Conservation (phyloP, 495 filamentous ascomycete species). For the Hypomontagnella monticulosa region DNA sequence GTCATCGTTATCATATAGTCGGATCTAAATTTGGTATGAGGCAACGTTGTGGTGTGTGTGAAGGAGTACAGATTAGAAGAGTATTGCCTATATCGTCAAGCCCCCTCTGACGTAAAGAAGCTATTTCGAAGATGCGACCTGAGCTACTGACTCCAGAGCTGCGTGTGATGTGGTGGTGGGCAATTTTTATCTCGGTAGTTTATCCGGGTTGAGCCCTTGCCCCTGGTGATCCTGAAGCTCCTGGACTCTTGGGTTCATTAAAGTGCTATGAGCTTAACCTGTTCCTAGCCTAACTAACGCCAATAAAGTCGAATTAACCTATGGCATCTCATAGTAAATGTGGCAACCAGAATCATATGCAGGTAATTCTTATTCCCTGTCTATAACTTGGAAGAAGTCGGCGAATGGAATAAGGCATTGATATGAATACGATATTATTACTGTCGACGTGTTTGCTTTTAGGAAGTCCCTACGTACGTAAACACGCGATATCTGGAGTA, state of each 20-base stretch:
- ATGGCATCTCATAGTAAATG: slow-evolving; percentile 10
- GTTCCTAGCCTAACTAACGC: slow-evolving; percentile 27
- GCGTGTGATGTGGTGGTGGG: background rate
- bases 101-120: slow-evolving; percentile 21
- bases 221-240: slow-evolving; percentile 35
- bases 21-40: slow-evolving; percentile 21
- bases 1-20: slow-evolving; percentile 14
- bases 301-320: slow-evolving; percentile 8
- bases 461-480: too few species aligned
- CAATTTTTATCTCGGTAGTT: slow-evolving; percentile 17
- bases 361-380: background rate
- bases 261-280: slow-evolving; percentile 24
- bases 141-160: background rate
- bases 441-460: background rate
- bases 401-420: background rate
- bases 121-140: background rate
- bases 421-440: background rate
- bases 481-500: background rate
- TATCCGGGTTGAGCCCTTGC: slow-evolving; percentile 8
- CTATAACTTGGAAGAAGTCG: background rate
- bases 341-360: background rate
- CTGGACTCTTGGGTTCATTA: slow-evolving; percentile 20
- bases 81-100: slow-evolving; percentile 1
- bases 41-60: background rate
- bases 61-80: background rate